Evolutionary conservation across 2,329 filamentous ascomycete genomes (phyloP).

Genomic region (Epichloe coenophiala): DNA sequence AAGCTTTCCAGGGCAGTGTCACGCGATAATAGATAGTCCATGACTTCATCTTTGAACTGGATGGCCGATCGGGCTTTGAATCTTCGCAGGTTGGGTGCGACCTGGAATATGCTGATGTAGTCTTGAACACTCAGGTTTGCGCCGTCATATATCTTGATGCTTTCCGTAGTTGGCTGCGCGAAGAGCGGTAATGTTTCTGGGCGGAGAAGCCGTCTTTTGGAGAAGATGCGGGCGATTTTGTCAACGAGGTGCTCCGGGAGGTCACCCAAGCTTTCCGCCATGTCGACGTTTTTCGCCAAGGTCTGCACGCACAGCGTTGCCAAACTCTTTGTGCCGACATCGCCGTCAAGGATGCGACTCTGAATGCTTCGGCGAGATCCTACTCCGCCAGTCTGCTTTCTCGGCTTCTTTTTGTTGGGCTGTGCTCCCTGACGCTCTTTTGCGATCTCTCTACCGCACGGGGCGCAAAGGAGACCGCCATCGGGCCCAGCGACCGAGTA

Average conservation of each 20-base stretch:
- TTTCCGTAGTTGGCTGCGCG: constrained; percentile 35
- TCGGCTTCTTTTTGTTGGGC: constrained; percentile 29
- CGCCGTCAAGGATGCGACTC: constrained; percentile 73
- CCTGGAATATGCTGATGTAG: constrained; percentile 67
- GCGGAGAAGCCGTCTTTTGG: constrained; percentile 44
- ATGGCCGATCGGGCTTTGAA: constrained; percentile 75
- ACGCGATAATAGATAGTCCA: constrained; percentile 68
- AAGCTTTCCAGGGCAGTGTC: constrained; percentile 56
- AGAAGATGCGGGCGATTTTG: constrained; percentile 44
- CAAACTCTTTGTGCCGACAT: constrained; percentile 54
- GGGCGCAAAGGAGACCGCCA: constrained; percentile 74
- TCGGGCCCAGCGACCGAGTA: constrained; percentile 72
- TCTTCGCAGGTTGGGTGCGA: constrained; percentile 52
- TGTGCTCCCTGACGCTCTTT: constrained; percentile 36
- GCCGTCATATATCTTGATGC: constrained; percentile 43
- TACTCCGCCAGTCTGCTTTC: constrained; percentile 37
- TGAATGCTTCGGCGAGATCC: constrained; percentile 61
- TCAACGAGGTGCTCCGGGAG: constrained; percentile 42
- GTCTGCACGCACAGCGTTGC: constrained; percentile 51
- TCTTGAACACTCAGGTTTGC: constrained; percentile 60
- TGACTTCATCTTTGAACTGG: constrained; percentile 75
- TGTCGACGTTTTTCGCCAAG: constrained; percentile 46
- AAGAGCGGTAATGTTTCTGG: constrained; percentile 43
- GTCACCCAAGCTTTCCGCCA: constrained; percentile 49
- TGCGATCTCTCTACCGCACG: constrained; percentile 63